Evolutionary conservation across 139 green algal species (phyloP).

Genomic region (Pleodorina starrii): DNA sequence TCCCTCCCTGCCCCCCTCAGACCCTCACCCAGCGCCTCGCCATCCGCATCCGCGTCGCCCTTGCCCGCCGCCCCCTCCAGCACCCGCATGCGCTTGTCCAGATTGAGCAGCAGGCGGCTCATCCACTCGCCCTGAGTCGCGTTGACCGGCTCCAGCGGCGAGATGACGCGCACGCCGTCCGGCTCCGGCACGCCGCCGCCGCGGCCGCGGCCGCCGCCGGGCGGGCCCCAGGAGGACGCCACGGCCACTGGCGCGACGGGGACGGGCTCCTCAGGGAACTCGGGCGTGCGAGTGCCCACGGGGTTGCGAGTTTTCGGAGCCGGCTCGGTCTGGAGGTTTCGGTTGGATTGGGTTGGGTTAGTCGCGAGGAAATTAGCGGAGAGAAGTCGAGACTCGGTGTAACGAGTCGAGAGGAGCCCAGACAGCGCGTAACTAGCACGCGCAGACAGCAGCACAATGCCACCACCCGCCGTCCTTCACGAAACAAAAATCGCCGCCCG

Average conservation of each 20-base stretch:
- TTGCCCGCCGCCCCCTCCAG: slow-evolving; percentile 29
- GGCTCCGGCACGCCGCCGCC: not conserved
- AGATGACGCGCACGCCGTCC: not conserved
- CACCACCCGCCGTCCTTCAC: no score
- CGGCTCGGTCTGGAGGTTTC: slow-evolving; percentile 25
- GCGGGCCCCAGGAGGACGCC: not conserved
- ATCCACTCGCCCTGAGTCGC: slow-evolving; percentile 38
- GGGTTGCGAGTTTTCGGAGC: slow-evolving; percentile 26
- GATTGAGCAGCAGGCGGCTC: slow-evolving; percentile 33
- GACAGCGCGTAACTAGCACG: no score
- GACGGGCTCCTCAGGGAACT: not conserved
- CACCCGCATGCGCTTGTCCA: slow-evolving; percentile 38
- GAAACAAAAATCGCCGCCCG: no score
- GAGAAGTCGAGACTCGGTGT: no score
- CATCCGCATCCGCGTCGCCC: not conserved
- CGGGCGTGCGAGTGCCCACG: slow-evolving; percentile 10
- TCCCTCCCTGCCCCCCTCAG: not conserved
- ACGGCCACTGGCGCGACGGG: not conserved
- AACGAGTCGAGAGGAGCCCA: no score
- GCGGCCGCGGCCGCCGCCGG: not conserved
- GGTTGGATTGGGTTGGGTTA: no score
- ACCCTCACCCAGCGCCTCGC: slow-evolving; percentile 27
- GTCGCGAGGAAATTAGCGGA: no score
- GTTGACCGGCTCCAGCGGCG: slow-evolving; percentile 9
- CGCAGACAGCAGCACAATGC: no score